Base-by-base conservation (phyloP, 495 filamentous ascomycete genomes). In the Aspergillus avenaceus region DNA sequence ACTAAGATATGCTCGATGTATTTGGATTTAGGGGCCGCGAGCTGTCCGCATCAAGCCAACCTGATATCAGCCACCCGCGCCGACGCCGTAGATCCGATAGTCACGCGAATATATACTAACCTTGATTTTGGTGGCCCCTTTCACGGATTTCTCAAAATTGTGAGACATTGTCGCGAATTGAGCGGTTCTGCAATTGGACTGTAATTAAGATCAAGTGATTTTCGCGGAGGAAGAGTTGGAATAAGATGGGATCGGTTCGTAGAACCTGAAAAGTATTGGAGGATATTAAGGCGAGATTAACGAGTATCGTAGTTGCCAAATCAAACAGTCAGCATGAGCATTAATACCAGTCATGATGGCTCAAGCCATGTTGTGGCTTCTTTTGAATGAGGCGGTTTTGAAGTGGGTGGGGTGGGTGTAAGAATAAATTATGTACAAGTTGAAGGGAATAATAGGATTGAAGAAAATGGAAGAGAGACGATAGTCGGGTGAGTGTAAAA, bases 1-100 rank as follows among this genome's bases (percentile, higher is more conserved):
- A 95, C 80, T 16, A 99, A 80, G 63, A 99, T 96, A 62, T 96
- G 90, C 66, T 99, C 95, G 72, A 99, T 91, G 74, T 99, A 98
- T 75, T 99, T 99, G 41, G 95, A 92, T 75, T 99, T 99, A 19
- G 93, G 93, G 51, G 93, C 87, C 45, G 95, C 93, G 70, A 91
- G 87, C 87, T 96, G 62, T 64, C 25, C 13, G 21, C 34, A 19
- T 6, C 37, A 40, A 16, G 41, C 14, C 38, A 23, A 26, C 21
- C 29, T n/a, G n/a, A n/a, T n/a, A 41, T 65, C 24, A 66, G 54
- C 41, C 28, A 41, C 18, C 13, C 25, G 41, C 38, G 26, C 19
- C 38, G 18, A 36, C 32, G 32, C n/a, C 8, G 4, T 5, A 50
- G 5, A 1, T 21, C 29, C 26, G 41, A 5, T 13, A 22, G 43